Percentiles rank a stretch among this genome's conserved stretches.
These are phyloP conservation scores for Mycena rebaudengoi DNA, from an alignment of 768 basidiomycete genomes.

Conservation along the genomic window DNA sequence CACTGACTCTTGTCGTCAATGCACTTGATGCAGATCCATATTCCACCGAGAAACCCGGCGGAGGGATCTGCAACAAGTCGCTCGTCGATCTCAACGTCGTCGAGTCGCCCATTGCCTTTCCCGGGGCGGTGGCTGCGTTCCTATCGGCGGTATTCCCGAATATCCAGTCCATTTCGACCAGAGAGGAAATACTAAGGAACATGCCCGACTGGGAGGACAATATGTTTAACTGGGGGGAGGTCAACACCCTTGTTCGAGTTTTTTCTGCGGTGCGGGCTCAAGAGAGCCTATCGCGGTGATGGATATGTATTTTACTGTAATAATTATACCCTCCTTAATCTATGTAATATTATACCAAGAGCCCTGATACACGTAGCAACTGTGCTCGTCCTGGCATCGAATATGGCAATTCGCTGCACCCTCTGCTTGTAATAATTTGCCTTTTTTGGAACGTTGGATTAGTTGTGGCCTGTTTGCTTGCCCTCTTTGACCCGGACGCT, in stretches of 20 bases:
- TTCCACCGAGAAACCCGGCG: slow-evolving; percentile 1
- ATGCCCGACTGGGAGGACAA: slow-evolving; percentile 5
- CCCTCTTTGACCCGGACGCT: neutral
- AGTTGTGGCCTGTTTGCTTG: slow-evolving; percentile 9
- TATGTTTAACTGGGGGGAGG: neutral
- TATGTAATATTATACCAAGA: neutral
- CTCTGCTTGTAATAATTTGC: no score
- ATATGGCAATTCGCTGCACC: no score
- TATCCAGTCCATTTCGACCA: neutral
- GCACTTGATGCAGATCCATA: neutral
- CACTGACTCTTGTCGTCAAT: neutral
- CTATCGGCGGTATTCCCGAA: slow-evolving; percentile 13
- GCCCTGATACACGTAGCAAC: no score
- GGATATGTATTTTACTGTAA: neutral
- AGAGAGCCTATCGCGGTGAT: neutral
- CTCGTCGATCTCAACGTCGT: slow-evolving; percentile 10
- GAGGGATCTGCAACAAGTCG: neutral
- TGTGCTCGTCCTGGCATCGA: no score
- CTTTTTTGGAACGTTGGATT: no score
- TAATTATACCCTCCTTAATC: neutral
- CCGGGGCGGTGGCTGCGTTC: slow-evolving; percentile 9
- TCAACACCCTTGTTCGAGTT: neutral
- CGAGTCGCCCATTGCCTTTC: slow-evolving; percentile 11
- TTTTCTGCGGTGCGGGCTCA: slow-evolving; percentile 11
- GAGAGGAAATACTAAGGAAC: neutral